Percentiles rank a stretch among this genome's conserved stretches.
Conservation (phyloP, 1,284 basidiomycete species). For the Marasmius fiardii region DNA sequence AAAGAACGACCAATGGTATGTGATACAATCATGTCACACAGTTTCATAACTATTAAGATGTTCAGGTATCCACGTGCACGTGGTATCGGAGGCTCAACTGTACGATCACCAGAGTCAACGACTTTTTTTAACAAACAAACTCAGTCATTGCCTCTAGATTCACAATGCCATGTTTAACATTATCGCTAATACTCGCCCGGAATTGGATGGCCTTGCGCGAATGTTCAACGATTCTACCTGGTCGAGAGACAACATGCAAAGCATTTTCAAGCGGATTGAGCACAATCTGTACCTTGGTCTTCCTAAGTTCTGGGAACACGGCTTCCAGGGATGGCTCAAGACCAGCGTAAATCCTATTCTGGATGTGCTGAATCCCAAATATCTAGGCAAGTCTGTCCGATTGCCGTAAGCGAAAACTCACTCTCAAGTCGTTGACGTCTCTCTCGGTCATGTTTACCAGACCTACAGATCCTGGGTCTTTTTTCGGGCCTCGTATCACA, state of each 20-base stretch:
- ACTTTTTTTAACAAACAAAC: neutral
- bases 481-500: conserved; percentile 3
- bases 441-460: too few relatives aligned
- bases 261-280: conserved; percentile 21
- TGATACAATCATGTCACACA: neutral
- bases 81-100: conserved; percentile 21
- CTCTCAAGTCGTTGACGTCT: conserved; percentile 6
- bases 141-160: conserved; percentile 8
- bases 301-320: conserved; percentile 15
- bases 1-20: conserved; percentile 17
- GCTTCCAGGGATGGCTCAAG: conserved; percentile 21
- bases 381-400: conserved; percentile 14
- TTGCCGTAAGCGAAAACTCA: neutral
- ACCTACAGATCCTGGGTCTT: conserved; percentile 12
- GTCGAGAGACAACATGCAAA: conserved; percentile 19
- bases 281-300: conserved; percentile 13
- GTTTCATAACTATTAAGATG: neutral
- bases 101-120: neutral
- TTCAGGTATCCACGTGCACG: conserved; percentile 22
- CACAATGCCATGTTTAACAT: conserved; percentile 22
- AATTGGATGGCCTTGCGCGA: conserved; percentile 18
- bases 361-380: conserved; percentile 12
- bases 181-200: conserved; percentile 16
- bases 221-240: conserved; percentile 21
- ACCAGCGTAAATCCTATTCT: conserved; percentile 17